Percentiles rank a stretch among this genome's conserved stretches.
Conservation (phyloP, 371 early-diverging fungal species). For the Quaeritorhiza haematococci region DNA sequence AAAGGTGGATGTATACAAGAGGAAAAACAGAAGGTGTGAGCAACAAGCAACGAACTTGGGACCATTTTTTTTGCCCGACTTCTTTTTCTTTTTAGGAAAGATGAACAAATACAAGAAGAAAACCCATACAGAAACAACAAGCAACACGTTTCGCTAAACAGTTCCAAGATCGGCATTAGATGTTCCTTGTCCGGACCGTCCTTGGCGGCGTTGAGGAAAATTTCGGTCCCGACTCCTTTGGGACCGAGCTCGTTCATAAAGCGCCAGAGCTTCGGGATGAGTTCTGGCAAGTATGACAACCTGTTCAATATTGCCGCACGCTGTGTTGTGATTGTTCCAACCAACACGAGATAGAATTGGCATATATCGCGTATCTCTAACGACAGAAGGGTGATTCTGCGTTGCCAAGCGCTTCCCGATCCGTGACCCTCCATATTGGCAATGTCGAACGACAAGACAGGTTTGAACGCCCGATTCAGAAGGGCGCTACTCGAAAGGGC, state of each 20-base stretch:
- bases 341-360: conserved; percentile 44
- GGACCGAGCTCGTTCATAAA: conserved; percentile 59
- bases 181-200: conserved; percentile 52
- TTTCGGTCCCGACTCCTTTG: conserved; percentile 41
- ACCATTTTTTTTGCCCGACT: neutral
- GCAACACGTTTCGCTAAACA: conserved; percentile 59
- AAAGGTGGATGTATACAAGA: neutral
- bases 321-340: conserved; percentile 39
- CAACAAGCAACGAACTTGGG: neutral
- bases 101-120: neutral
- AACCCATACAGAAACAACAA: conserved; percentile 51
- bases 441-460: neutral
- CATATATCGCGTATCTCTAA: conserved; percentile 44
- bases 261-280: conserved; percentile 60
- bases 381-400: conserved; percentile 39
- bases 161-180: conserved; percentile 47
- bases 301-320: conserved; percentile 50
- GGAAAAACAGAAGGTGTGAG: neutral
- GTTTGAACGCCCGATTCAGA: neutral
- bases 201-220: conserved; percentile 50
- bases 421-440: neutral
- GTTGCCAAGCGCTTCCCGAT: no score
- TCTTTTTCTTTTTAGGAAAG: no score
- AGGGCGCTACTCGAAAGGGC: neutral
- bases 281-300: conserved; percentile 51